A percentile compares a stretch with the other conserved stretches of the same genome.
phyloP scores from a whole-genome alignment of 1,139 yeast genomes.

The Tardiomyces depauwii region DNA sequence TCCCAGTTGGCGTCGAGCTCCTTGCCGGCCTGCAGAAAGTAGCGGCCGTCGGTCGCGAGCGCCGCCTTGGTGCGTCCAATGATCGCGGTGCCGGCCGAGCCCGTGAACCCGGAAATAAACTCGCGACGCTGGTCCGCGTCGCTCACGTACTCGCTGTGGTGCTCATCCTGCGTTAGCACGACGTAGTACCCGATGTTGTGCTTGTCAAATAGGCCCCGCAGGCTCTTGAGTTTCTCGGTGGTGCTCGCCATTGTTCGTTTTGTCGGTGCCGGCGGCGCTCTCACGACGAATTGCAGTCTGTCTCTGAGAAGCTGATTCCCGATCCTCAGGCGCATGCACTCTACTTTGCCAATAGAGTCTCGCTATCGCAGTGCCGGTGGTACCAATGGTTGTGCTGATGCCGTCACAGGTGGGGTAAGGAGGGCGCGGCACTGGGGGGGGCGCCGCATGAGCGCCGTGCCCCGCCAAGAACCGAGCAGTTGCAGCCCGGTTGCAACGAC shows the following conservation, averaged over 20 bases:
- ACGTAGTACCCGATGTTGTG: constrained; percentile 64
- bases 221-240: constrained; percentile 33
- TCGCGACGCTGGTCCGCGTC: constrained; percentile 71
- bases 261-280: background rate
- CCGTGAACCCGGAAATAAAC: constrained; percentile 75
- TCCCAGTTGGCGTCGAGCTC: constrained; percentile 82
- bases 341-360: too few relatives aligned
- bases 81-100: constrained; percentile 91
- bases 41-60: constrained; percentile 89
- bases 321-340: background rate
- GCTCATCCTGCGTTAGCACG: constrained; percentile 89
- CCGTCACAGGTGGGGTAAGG: too few relatives aligned
- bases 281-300: background rate
- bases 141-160: constrained; percentile 84
- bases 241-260: background rate
- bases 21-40: constrained; percentile 79
- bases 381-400: too few relatives aligned
- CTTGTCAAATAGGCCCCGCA: constrained; percentile 57
- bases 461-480: too few relatives aligned
- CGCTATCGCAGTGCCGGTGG: too few relatives aligned
- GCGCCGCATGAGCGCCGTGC: too few relatives aligned
- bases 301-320: background rate
- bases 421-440: too few relatives aligned
- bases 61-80: constrained; percentile 67
- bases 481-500: too few relatives aligned